phyloP scores from a whole-genome alignment of 495 filamentous ascomycete species.

The Podospora pseudoanserina region DNA sequence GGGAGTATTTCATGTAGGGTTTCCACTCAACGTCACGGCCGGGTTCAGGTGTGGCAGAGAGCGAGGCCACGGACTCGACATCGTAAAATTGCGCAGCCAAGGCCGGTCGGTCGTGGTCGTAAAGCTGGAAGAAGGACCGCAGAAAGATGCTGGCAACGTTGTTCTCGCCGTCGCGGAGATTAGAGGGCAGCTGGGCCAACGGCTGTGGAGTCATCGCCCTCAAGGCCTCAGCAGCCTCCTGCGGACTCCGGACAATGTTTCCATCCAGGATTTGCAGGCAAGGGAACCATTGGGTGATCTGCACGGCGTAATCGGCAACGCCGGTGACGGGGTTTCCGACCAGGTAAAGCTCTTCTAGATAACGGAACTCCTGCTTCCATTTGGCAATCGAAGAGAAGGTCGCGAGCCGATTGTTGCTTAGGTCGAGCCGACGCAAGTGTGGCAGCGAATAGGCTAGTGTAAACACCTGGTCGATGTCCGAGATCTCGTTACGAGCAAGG shows the following conservation, averaged over 20 bases:
- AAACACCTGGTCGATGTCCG: constrained; percentile 64
- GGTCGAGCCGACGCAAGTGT: constrained; percentile 75
- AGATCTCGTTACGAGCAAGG: constrained; percentile 71
- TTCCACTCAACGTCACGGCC: constrained; percentile 59
- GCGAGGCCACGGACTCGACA: constrained; percentile 68
- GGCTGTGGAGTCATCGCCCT: constrained; percentile 44
- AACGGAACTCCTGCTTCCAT: constrained; percentile 75
- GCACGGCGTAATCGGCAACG: constrained; percentile 58
- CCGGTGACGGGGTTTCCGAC: constrained; percentile 69
- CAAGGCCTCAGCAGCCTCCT: constrained; percentile 56
- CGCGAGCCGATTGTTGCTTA: constrained; percentile 73
- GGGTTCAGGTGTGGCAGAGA: constrained; percentile 61
- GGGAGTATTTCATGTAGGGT: constrained; percentile 70
- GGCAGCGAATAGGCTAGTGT: constrained; percentile 72
- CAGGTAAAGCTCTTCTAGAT: constrained; percentile 73
- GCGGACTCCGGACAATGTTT: constrained; percentile 63
- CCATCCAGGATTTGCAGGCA: constrained; percentile 68
- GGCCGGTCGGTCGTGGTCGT: constrained; percentile 64
- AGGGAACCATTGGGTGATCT: constrained; percentile 80
- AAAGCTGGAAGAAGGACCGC: constrained; percentile 66
- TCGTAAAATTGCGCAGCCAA: constrained; percentile 73
- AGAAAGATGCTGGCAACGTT: constrained; percentile 73
- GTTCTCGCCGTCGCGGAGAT: constrained; percentile 68
- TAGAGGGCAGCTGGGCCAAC: constrained; percentile 63
- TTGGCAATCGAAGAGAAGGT: constrained; percentile 64